Evolutionary conservation across 768 basidiomycete genomes (phyloP), one percentile per base, ranked within the genome.

Genomic region (Polyporus arcularius): DNA sequence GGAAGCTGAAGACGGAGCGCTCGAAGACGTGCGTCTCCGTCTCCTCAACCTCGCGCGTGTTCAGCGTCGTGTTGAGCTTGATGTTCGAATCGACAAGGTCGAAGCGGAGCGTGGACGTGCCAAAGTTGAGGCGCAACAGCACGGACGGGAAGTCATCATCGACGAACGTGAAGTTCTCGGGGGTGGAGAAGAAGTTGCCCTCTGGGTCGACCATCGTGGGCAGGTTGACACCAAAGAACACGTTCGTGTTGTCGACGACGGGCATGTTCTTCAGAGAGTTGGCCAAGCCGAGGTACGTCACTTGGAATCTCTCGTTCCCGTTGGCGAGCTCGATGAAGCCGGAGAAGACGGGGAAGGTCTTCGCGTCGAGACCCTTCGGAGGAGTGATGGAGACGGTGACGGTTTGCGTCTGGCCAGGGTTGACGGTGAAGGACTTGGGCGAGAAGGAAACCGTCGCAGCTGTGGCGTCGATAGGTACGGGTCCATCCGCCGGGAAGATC

Each of bases 341-440:
- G 35, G 83, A 84, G 73, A 81, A 86, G 57, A 86, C 76, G 21
- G 86, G 86, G 71, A 83, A 80, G 2, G 79, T 75, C 31, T 76
- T 64, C 2, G 68, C 69, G 31, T 81, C 74, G 58, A 79, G 70
- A 12, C 78, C 73, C 0, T 66, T 65, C 0, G 87, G 87, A 0
- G 80, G 76, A 0, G 71, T 75, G 73, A 89, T 81, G 21, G 67
- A 67, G 6, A 79, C 79, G 5, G 73, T 65, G 55, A 88, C 74
- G 30, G 69, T 68, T 32, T 75, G 74, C 5, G 77, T 72, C 57
- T 73, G 67, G 1, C 81, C 79, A 0, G 84, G 80, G 26, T 41
- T 65, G 30, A 88, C 72, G 15, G 75, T 79, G 68, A 89, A 73
- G 4, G 74, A 70, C 16, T 69, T 73, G 2, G 75, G 73, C 66